These are phyloP conservation scores for Alternaria tenuissima DNA, from an alignment of 2,329 filamentous ascomycete species.

Conservation along the genomic window DNA sequence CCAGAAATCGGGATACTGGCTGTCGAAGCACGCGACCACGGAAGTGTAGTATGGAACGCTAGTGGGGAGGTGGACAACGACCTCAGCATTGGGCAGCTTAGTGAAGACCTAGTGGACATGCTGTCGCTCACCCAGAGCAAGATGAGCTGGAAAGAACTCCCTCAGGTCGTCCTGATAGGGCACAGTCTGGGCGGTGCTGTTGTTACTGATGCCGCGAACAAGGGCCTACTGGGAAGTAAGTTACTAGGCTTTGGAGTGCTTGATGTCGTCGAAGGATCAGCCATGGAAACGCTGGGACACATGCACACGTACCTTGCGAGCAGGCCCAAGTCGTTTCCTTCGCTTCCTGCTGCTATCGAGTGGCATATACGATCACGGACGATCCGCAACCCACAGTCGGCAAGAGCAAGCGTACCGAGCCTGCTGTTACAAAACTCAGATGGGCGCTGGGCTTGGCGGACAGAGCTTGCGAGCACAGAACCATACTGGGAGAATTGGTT, in stretches of 20 bases:
- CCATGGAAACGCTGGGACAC: constrained; percentile 90
- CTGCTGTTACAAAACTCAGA: constrained; percentile 64
- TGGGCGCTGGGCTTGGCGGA: constrained; percentile 78
- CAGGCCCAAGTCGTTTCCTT: constrained; percentile 79
- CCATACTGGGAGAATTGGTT: constrained; percentile 97
- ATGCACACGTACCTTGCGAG: constrained; percentile 93
- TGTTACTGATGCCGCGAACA: constrained; percentile 80
- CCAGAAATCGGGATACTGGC: constrained; percentile 85
- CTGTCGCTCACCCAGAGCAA: constrained; percentile 71
- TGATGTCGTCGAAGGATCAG: constrained; percentile 93
- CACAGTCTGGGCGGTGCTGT: constrained; percentile 94
- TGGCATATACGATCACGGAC: constrained; percentile 94
- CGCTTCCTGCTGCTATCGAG: constrained; percentile 80
- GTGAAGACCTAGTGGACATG: constrained; percentile 74
- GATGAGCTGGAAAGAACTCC: constrained; percentile 77
- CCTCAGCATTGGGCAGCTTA: constrained; percentile 75
- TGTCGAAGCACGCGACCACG: constrained; percentile 86
- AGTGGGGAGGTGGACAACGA: constrained; percentile 61
- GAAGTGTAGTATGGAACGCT: constrained; percentile 63
- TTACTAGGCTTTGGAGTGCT: constrained; percentile 88
- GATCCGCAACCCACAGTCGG: constrained; percentile 82
- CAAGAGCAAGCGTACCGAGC: constrained; percentile 84
- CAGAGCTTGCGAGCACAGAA: constrained; percentile 82
- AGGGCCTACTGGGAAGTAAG: constrained; percentile 69
- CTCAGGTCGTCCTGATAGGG: constrained; percentile 82